A percentile compares a stretch with the other conserved stretches of the same genome.
phyloP scores from a whole-genome alignment of 768 basidiomycete species.

The Suillus subaureus region DNA sequence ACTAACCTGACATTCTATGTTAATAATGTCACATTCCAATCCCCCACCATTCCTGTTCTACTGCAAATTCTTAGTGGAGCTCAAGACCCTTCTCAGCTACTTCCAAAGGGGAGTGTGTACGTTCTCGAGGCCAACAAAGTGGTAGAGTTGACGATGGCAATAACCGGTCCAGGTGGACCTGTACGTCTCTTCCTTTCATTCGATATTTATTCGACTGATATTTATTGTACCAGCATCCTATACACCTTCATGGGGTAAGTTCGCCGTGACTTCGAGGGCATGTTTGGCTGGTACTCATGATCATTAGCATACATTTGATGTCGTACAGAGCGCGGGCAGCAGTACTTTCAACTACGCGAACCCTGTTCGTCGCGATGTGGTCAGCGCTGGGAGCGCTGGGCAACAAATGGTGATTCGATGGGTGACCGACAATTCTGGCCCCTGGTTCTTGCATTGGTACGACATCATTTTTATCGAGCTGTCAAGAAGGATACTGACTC shows the following conservation, averaged over 20 bases:
- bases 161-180: constrained; percentile 10
- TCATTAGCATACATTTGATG: constrained; percentile 45
- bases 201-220: background rate
- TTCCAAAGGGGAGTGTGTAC: constrained; percentile 29
- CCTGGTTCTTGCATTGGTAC: constrained; percentile 11
- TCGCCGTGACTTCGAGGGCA: background rate
- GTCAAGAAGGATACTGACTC: background rate
- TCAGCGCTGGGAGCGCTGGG: background rate
- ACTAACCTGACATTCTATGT: constrained; percentile 12
- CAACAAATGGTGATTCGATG: background rate
- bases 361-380: background rate
- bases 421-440: background rate
- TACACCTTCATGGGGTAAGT: constrained; percentile 47
- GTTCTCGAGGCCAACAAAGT: constrained; percentile 29
- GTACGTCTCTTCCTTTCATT: background rate
- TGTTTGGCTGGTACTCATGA: background rate
- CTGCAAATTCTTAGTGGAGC: constrained; percentile 36
- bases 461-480: background rate
- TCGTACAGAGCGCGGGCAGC: constrained; percentile 44
- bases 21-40: constrained; percentile 16
- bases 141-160: constrained; percentile 21
- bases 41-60: constrained; percentile 35
- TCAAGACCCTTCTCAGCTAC: constrained; percentile 26
- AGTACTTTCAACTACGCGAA: background rate
- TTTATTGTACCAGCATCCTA: constrained; percentile 36